phyloP scores from a whole-genome alignment of 768 basidiomycete species.

The Auricularia auricula-judae region DNA sequence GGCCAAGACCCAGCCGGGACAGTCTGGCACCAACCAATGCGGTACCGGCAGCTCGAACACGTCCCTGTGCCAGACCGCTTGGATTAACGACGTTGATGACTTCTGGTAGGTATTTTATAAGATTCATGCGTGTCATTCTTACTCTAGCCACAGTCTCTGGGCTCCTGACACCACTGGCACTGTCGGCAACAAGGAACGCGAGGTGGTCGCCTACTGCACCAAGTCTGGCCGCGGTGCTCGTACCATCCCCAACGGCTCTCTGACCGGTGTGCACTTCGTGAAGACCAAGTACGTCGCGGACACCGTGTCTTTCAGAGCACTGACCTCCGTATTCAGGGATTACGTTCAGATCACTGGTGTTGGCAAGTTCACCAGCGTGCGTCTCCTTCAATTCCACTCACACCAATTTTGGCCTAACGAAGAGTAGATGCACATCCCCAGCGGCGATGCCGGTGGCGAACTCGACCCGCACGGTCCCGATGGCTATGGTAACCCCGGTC shows the following conservation, averaged over 20 bases:
- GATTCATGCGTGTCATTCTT: no score
- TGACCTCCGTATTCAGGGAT: constrained; percentile 6
- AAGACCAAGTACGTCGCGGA: constrained; percentile 21
- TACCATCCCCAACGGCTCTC: constrained; percentile 30
- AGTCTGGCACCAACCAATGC: constrained; percentile 56
- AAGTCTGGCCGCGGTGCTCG: constrained; percentile 32
- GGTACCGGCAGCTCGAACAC: constrained; percentile 41
- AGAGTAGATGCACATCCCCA: constrained; percentile 17
- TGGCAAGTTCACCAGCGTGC: constrained; percentile 28
- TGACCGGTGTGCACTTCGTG: constrained; percentile 30
- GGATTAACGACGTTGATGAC: constrained; percentile 34
- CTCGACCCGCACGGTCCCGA: constrained; percentile 32
- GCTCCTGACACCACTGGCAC: constrained; percentile 33
- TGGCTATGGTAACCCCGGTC: constrained; percentile 24
- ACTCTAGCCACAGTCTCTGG: constrained; percentile 3
- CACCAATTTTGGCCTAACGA: no score
- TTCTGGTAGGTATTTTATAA: constrained; percentile 24
- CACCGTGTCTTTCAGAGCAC: no score
- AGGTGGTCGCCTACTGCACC: constrained; percentile 45
- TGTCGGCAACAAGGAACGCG: constrained; percentile 51
- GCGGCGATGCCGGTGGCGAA: constrained; percentile 30
- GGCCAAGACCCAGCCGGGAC: constrained; percentile 38
- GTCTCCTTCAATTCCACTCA: no score
- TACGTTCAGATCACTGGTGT: constrained; percentile 30
- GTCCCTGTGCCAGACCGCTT: constrained; percentile 58